Evolutionary conservation across 2,329 filamentous ascomycete species (phyloP).

Genomic region (Pseudocercospora macadamiae): DNA sequence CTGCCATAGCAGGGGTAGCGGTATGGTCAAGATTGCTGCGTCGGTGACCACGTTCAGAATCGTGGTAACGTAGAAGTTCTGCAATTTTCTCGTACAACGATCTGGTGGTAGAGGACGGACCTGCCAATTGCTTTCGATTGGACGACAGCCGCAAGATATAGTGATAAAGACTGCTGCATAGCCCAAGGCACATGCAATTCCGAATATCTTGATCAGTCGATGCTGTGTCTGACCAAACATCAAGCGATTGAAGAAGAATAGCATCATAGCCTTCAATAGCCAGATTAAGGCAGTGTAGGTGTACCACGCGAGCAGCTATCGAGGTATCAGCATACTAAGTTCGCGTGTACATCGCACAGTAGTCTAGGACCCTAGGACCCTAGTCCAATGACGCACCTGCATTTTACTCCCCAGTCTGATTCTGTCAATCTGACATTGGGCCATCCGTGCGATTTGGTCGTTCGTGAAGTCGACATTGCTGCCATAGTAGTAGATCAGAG

Average conservation of each 20-base stretch:
- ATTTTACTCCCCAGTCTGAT: conserved; percentile 40
- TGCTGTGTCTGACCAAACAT: conserved; percentile 39
- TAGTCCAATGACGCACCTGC: conserved; percentile 31
- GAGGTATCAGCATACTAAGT: conserved; percentile 36
- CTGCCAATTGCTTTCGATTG: conserved; percentile 36
- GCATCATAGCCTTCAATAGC: conserved; percentile 28
- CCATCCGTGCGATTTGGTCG: conserved; percentile 27
- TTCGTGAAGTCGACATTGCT: conserved; percentile 33
- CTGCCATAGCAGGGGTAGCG: conserved; percentile 40
- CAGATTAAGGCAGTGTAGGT: conserved; percentile 28
- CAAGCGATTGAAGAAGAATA: conserved; percentile 37
- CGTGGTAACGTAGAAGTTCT: conserved; percentile 35
- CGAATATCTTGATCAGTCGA: conserved; percentile 35
- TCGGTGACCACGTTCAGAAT: conserved; percentile 40
- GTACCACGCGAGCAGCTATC: conserved; percentile 25
- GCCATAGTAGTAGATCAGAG: conserved; percentile 36
- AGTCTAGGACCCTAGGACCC: background rate
- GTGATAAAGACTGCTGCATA: conserved; percentile 39
- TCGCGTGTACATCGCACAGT: too few relatives aligned
- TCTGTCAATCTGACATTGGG: conserved; percentile 32
- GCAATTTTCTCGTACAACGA: conserved; percentile 29
- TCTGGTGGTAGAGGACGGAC: conserved; percentile 31
- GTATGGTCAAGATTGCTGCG: conserved; percentile 36
- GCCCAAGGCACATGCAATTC: conserved; percentile 30
- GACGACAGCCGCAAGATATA: conserved; percentile 36